Evolutionary conservation across 108 stramenopile species (phyloP).

Genomic region (Chaetoceros tenuissimus): DNA sequence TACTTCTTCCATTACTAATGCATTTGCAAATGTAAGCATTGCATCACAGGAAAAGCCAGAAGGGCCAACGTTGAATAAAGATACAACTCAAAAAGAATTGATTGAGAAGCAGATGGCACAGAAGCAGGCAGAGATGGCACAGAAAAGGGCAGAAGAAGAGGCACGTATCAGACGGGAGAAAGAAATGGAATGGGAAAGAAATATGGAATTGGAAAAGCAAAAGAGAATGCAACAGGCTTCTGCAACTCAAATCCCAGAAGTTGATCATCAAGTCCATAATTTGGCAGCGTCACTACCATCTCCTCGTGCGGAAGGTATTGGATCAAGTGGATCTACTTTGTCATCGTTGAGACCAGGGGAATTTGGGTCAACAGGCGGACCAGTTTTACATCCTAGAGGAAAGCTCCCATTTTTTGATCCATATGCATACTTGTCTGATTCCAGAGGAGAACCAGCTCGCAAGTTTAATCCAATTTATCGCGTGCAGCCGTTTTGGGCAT

Average conservation of each 20-base stretch:
- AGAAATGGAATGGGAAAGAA: slow-evolving; percentile 36
- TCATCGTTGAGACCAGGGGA: slow-evolving; percentile 17
- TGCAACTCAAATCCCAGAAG: not conserved
- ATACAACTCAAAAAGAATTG: not conserved
- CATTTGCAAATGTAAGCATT: not conserved
- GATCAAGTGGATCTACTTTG: slow-evolving; percentile 48
- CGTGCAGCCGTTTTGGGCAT: slow-evolving; percentile 76
- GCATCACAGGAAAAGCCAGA: not conserved
- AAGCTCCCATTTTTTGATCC: slow-evolving; percentile 62
- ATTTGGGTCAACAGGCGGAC: slow-evolving; percentile 18
- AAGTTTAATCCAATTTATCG: slow-evolving; percentile 82
- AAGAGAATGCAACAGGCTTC: slow-evolving; percentile 7
- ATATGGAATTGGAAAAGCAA: slow-evolving; percentile 49
- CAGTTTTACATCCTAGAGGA: slow-evolving; percentile 4
- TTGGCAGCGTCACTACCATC: not conserved
- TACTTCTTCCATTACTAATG: not conserved
- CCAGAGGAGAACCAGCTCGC: slow-evolving; percentile 62
- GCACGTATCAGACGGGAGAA: slow-evolving; percentile 30
- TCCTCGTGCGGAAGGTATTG: slow-evolving; percentile 25
- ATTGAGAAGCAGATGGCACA: slow-evolving; percentile 6
- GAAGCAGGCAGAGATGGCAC: slow-evolving; percentile 24
- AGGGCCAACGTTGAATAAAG: not conserved
- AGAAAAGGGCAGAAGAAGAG: slow-evolving; percentile 27
- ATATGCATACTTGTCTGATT: slow-evolving; percentile 71
- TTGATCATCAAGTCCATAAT: not conserved